phyloP scores from a whole-genome alignment of 164 flowering plant genomes.

The Annona squamosa region DNA sequence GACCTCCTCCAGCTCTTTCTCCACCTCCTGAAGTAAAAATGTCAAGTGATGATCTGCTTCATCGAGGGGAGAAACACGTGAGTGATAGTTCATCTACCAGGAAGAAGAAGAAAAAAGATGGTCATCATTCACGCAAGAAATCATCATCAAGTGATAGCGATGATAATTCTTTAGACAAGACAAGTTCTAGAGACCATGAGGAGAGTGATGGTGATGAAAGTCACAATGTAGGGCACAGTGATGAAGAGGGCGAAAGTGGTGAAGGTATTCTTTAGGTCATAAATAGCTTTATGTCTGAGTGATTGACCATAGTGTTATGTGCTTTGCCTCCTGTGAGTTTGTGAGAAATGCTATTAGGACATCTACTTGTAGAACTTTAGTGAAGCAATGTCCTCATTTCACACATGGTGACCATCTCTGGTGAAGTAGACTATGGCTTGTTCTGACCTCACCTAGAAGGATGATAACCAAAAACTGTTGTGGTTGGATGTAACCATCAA shows the following conservation, averaged over 20 bases:
- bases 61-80: background rate
- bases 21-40: constrained; percentile 3
- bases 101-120: background rate
- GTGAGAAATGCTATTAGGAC: background rate
- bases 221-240: constrained; percentile 15
- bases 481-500: background rate
- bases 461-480: background rate
- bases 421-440: background rate
- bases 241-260: constrained; percentile 7
- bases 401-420: background rate
- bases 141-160: too few species aligned
- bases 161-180: background rate
- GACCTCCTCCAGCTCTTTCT: constrained; percentile 11
- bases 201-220: background rate
- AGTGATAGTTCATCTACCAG: background rate
- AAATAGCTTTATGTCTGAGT: background rate
- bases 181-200: background rate
- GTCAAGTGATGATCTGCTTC: too few species aligned
- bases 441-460: background rate
- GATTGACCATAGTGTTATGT: background rate
- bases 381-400: background rate
- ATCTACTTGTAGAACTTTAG: background rate
- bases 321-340: background rate
- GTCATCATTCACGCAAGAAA: too few species aligned
- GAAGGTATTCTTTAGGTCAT: constrained; percentile 8